Evolutionary conservation across 129 eudicot species (phyloP), one percentile per base, ranked within the genome.

Genomic region (Daucus carota): DNA sequence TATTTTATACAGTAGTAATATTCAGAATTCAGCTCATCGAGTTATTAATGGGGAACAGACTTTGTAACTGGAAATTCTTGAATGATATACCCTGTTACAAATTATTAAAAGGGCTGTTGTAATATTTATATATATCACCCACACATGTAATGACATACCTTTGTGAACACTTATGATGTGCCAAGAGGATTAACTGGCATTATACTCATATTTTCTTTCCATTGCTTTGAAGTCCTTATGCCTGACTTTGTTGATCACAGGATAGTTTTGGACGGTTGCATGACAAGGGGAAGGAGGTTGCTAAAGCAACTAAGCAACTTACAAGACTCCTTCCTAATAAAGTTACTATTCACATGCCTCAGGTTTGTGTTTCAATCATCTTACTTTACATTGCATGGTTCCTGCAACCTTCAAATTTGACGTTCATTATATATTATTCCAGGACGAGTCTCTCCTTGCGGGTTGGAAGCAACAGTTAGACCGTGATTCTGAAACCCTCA

Each of bases 261-360:
- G 97, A 89, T 83, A 86, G 90, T 81, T 84, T 91, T 75, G 98
- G 92, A 72, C 89, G 91, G 75, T 73, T 91, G 73, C 92, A 84
- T 84, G 96, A 94, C 45, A 83, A 84, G 78, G 87, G 89, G 26
- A 89, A 89, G 82, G 98, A 91, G 45, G 83, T 86, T 68, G 83
- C 97, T 45, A 89, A 90, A 81, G 84, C 93, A 20, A 83, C 91
- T 62, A 94, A 94, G 81, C 87, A 80, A 77, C 81, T 94, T 33
- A 84, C 91, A 57, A 86, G 82, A 69, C 96, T 94, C 81, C 89
- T 94, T 63, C 97, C 97, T 4, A 94, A 94, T 70, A 89, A 86
- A 94, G 98, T 94, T 66, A 84, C 87, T 69, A 91, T 94, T 80
- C 97, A 94, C 81, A 54, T 87, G 87, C 98, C 98, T 77, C 96